phyloP scores from a whole-genome alignment of 148 eudicot species.

The Nepenthes mirabilis region DNA sequence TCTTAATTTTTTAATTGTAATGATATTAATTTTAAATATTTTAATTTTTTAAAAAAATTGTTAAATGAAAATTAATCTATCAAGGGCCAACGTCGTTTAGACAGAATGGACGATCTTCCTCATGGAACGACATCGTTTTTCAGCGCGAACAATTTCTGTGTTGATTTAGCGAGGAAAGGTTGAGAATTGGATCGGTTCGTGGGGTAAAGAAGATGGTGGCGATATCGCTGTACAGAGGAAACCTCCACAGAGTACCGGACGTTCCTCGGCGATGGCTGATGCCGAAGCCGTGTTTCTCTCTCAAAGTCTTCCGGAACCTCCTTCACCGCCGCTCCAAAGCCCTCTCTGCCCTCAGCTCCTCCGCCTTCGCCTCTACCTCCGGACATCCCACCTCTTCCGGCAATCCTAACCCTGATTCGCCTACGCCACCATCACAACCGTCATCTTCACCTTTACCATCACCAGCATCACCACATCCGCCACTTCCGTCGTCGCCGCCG shows the following conservation, averaged over 20 bases:
- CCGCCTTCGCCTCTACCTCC: conserved; percentile 16
- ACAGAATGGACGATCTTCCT: too few species aligned
- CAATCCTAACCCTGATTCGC: not conserved
- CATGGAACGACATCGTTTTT: too few species aligned
- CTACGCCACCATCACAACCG: not conserved
- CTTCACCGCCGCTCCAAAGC: conserved; percentile 60
- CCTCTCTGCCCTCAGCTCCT: conserved; percentile 42
- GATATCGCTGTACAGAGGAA: conserved; percentile 76
- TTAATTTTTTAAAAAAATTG: too few species aligned
- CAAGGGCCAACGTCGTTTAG: too few species aligned
- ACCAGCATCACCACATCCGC: not conserved
- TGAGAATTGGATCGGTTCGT: too few species aligned
- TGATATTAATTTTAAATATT: too few species aligned
- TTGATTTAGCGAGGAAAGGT: too few species aligned
- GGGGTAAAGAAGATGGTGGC: conserved; percentile 49
- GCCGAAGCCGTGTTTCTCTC: conserved; percentile 45
- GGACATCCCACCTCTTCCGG: not conserved
- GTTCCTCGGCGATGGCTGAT: conserved; percentile 51
- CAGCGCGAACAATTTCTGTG: too few species aligned
- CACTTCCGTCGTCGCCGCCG: not conserved
- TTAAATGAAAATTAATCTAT: too few species aligned
- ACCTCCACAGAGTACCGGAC: conserved; percentile 63
- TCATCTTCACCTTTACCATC: not conserved
- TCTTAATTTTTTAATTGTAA: too few species aligned
- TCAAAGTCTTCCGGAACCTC: conserved; percentile 48